Conservation (phyloP, 306 rosid species). For the Castanea mollissima region DNA sequence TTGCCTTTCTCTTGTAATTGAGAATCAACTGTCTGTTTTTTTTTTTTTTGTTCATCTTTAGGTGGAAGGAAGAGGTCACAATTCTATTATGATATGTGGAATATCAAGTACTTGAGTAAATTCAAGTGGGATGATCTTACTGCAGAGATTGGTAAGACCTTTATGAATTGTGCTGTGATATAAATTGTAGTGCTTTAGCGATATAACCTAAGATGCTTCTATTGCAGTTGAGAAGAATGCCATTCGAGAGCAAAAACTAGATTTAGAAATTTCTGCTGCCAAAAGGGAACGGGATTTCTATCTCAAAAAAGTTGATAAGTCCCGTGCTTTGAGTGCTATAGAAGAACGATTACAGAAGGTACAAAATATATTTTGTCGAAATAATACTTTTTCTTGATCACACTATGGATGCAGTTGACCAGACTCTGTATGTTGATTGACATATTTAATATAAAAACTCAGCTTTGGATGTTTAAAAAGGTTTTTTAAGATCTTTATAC, state of each 20-base stretch:
- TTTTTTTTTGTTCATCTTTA: slow-evolving; percentile 25
- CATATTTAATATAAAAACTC: background rate
- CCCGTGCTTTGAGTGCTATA: slow-evolving; percentile 70
- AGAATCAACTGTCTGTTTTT: slow-evolving; percentile 1
- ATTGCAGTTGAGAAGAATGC: slow-evolving; percentile 72
- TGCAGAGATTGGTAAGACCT: slow-evolving; percentile 67
- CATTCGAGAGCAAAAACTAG: slow-evolving; percentile 71
- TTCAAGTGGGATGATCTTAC: slow-evolving; percentile 97
- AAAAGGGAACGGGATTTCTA: slow-evolving; percentile 83
- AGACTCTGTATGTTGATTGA: background rate
- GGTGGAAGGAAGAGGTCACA: slow-evolving; percentile 91
- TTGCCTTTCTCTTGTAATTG: slow-evolving; percentile 10
- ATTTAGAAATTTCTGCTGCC: slow-evolving; percentile 80
- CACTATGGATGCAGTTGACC: background rate
- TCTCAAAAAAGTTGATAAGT: slow-evolving; percentile 61
- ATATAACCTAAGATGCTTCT: slow-evolving; percentile 17
- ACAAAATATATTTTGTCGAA: slow-evolving; percentile 8
- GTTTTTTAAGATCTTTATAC: background rate
- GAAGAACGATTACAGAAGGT: slow-evolving; percentile 85
- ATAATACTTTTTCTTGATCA: background rate
- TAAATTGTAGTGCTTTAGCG: slow-evolving; percentile 10
- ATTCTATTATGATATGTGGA: slow-evolving; percentile 88
- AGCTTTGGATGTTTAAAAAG: background rate
- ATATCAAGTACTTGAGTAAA: slow-evolving; percentile 86
- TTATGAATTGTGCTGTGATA: slow-evolving; percentile 14